phyloP scores from a whole-genome alignment of 768 basidiomycete genomes.

The Mycena venus region DNA sequence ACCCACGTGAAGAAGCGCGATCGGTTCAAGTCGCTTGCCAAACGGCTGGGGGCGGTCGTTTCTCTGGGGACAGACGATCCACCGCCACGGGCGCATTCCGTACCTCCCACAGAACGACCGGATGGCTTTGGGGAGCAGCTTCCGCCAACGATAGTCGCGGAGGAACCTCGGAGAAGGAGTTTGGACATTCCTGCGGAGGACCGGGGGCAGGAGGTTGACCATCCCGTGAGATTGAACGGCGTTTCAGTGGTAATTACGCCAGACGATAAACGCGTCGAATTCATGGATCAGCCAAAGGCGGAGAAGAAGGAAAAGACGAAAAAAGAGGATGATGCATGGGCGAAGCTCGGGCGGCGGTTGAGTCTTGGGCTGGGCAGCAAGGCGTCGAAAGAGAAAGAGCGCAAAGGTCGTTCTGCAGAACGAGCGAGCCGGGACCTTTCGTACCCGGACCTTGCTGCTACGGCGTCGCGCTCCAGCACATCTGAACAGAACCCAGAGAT shows the following conservation, averaged over 20 bases:
- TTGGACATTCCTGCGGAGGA: conserved; percentile 53
- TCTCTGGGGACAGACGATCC: conserved; percentile 31
- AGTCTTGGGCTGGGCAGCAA: conserved; percentile 69
- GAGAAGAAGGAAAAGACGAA: conserved; percentile 48
- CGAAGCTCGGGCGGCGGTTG: conserved; percentile 74
- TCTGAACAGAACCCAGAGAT: conserved; percentile 23
- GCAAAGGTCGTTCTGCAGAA: conserved; percentile 50
- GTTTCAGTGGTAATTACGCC: conserved; percentile 32
- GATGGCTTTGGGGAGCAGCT: conserved; percentile 41
- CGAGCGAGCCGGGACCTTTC: conserved; percentile 36
- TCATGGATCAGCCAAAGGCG: conserved; percentile 47
- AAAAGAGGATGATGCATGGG: conserved; percentile 67
- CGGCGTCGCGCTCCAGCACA: not conserved
- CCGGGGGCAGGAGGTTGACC: conserved; percentile 44
- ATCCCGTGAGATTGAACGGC: conserved; percentile 42
- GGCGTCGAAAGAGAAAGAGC: conserved; percentile 48
- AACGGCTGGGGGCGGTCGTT: conserved; percentile 63
- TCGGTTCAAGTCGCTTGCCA: conserved; percentile 80
- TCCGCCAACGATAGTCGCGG: conserved; percentile 52
- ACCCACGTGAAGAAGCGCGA: conserved; percentile 79
- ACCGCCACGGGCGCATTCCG: conserved; percentile 68
- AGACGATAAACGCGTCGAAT: conserved; percentile 54
- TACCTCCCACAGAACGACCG: conserved; percentile 56
- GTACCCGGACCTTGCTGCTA: not conserved
- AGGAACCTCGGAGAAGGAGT: conserved; percentile 59